phyloP scores from a whole-genome alignment of 2,329 filamentous ascomycete genomes.

The Pseudogymnoascus sp. region DNA sequence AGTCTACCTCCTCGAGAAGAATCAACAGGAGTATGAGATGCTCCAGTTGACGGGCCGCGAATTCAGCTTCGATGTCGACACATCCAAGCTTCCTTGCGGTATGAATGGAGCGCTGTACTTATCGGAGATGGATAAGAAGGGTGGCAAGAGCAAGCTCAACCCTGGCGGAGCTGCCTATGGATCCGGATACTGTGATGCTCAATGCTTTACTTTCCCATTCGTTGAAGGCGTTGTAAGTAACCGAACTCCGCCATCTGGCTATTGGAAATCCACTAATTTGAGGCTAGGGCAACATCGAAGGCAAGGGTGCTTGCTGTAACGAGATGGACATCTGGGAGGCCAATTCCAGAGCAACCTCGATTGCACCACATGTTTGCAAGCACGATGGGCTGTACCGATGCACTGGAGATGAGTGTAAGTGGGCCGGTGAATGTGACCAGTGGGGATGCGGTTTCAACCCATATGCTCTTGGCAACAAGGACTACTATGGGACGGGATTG shows the following conservation, averaged over 20 bases:
- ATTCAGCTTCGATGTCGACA: constrained; percentile 38
- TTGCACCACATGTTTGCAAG: constrained; percentile 44
- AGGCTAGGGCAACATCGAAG: constrained; percentile 32
- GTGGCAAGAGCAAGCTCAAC: constrained; percentile 28
- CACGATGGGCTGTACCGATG: constrained; percentile 37
- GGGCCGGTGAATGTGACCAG: constrained; percentile 36
- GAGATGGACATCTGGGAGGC: constrained; percentile 51
- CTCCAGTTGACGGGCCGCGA: constrained; percentile 37
- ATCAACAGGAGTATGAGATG: constrained; percentile 37
- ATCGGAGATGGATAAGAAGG: constrained; percentile 31
- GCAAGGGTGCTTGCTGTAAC: constrained; percentile 43
- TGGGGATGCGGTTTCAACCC: constrained; percentile 37
- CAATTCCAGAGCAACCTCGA: constrained; percentile 37
- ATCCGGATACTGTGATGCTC: constrained; percentile 41
- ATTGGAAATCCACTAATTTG: neutral
- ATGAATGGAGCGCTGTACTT: constrained; percentile 35
- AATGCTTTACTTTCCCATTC: constrained; percentile 33
- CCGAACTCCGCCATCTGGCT: neutral
- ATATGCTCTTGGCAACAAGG: constrained; percentile 27
- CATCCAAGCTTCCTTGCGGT: constrained; percentile 33
- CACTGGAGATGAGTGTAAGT: constrained; percentile 34
- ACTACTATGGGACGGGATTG: constrained; percentile 18
- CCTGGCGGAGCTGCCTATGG: constrained; percentile 39
- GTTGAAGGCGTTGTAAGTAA: constrained; percentile 30
- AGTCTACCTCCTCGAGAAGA: constrained; percentile 36